Evolutionary conservation across 495 filamentous ascomycete genomes (phyloP).

Genomic region (Tuber magnatum): DNA sequence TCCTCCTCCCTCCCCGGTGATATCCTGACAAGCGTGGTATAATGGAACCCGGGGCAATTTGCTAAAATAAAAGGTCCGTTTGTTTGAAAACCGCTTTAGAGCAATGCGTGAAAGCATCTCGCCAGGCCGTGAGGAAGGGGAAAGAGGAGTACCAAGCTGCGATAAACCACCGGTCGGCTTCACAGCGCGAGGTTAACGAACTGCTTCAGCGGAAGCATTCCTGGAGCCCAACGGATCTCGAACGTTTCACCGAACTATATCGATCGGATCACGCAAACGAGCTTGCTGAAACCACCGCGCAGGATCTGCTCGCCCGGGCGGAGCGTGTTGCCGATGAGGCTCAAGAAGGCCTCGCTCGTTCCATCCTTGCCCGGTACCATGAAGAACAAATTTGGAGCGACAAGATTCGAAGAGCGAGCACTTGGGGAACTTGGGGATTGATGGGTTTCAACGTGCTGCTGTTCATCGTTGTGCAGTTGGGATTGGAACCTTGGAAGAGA

Average conservation of each 20-base stretch:
- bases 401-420: slow-evolving; percentile 89
- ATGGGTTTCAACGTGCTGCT: slow-evolving; percentile 94
- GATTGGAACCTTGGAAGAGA: slow-evolving; percentile 90
- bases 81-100: slow-evolving; percentile 46
- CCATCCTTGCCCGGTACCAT: slow-evolving; percentile 85
- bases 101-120: slow-evolving; percentile 54
- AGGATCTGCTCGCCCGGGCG: slow-evolving; percentile 60
- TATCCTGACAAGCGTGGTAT: background rate
- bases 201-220: slow-evolving; percentile 88
- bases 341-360: slow-evolving; percentile 61
- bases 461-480: slow-evolving; percentile 80
- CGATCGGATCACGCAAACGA: slow-evolving; percentile 89
- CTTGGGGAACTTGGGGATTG: slow-evolving; percentile 95
- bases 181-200: slow-evolving; percentile 91
- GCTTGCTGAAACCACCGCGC: slow-evolving; percentile 68
- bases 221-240: slow-evolving; percentile 80
- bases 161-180: slow-evolving; percentile 68
- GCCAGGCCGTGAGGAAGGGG: slow-evolving; percentile 58
- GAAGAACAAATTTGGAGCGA: slow-evolving; percentile 99
- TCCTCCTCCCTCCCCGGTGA: background rate
- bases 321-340: slow-evolving; percentile 74
- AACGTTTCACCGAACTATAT: slow-evolving; percentile 90
- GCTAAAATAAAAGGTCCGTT: background rate
- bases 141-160: slow-evolving; percentile 70
- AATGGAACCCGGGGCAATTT: background rate